Percentiles rank a stretch among this genome's conserved stretches.
Evolutionary conservation across 2,329 filamentous ascomycete species (phyloP).

Genomic region (Ciborinia camelliae): DNA sequence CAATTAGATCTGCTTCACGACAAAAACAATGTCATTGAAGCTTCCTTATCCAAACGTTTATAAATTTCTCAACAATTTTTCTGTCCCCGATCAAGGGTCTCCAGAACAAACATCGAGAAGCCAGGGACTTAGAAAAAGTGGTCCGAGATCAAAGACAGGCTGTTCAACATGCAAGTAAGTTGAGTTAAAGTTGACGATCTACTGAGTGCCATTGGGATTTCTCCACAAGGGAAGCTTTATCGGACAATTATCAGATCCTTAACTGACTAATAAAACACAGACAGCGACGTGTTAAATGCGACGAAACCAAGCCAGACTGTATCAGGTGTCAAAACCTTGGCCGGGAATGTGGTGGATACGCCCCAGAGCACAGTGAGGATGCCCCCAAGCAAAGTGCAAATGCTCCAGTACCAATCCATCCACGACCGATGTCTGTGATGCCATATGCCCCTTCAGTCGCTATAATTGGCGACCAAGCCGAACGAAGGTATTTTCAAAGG

Average conservation of each 20-base stretch:
- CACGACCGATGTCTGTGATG: slow-evolving; percentile 35
- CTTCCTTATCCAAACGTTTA: slow-evolving; percentile 38
- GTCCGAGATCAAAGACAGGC: slow-evolving; percentile 37
- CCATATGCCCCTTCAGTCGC: slow-evolving; percentile 33
- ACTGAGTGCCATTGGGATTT: slow-evolving; percentile 11
- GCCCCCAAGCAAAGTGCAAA: slow-evolving; percentile 27
- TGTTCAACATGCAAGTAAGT: slow-evolving; percentile 39
- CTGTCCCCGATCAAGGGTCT: slow-evolving; percentile 34
- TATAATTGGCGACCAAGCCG: slow-evolving; percentile 32
- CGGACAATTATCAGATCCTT: slow-evolving; percentile 8
- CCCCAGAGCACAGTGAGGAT: slow-evolving; percentile 32
- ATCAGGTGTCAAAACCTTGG: slow-evolving; percentile 37
- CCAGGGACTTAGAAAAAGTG: slow-evolving; percentile 38
- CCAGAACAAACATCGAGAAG: slow-evolving; percentile 36
- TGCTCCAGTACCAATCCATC: slow-evolving; percentile 34
- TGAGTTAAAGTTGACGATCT: slow-evolving; percentile 7
- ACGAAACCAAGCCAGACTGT: slow-evolving; percentile 37
- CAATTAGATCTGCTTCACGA: slow-evolving; percentile 21
- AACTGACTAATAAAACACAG: slow-evolving; percentile 28
- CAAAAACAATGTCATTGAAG: slow-evolving; percentile 35
- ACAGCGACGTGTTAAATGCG: slow-evolving; percentile 38
- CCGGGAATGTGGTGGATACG: slow-evolving; percentile 38
- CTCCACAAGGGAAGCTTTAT: slow-evolving; percentile 3
- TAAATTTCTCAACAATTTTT: slow-evolving; percentile 38
- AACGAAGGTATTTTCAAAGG: slow-evolving; percentile 36